Conservation (phyloP, 108 stramenopile genomes). For the Nannochloropsis granulata region DNA sequence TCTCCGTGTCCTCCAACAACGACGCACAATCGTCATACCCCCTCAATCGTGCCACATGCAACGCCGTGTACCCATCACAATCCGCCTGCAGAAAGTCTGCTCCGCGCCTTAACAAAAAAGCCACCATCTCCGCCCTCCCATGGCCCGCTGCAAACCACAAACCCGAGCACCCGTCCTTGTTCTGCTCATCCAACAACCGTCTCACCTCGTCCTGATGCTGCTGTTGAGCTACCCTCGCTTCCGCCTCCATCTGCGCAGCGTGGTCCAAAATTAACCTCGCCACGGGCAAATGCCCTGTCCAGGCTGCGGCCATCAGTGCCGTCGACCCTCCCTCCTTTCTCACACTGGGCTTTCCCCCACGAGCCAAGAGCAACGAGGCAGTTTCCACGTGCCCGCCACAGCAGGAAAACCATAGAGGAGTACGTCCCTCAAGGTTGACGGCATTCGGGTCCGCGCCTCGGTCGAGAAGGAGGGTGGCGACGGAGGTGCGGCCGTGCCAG, state of each 20-base stretch:
- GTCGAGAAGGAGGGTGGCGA: background rate
- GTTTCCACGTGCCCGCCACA: background rate
- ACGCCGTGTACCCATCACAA: background rate
- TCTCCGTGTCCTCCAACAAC: background rate
- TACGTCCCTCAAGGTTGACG: background rate
- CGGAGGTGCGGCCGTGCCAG: background rate
- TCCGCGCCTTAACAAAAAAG: background rate
- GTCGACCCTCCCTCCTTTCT: background rate
- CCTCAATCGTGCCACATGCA: background rate
- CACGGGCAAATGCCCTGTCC: background rate
- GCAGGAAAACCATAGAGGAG: background rate
- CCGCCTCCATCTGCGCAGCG: background rate
- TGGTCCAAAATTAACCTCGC: background rate
- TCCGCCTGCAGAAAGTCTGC: background rate
- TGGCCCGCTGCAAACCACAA: background rate
- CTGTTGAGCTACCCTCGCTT: background rate
- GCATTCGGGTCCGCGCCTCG: background rate
- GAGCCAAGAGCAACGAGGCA: background rate
- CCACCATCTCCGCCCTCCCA: background rate
- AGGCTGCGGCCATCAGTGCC: background rate
- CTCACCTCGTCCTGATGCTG: background rate
- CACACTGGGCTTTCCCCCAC: background rate
- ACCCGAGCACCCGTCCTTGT: background rate
- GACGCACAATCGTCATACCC: background rate
- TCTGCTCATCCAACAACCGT: background rate